Evolutionary conservation across 768 basidiomycete genomes (phyloP).

Genomic region (Lanmaoa pseudosensibilis): DNA sequence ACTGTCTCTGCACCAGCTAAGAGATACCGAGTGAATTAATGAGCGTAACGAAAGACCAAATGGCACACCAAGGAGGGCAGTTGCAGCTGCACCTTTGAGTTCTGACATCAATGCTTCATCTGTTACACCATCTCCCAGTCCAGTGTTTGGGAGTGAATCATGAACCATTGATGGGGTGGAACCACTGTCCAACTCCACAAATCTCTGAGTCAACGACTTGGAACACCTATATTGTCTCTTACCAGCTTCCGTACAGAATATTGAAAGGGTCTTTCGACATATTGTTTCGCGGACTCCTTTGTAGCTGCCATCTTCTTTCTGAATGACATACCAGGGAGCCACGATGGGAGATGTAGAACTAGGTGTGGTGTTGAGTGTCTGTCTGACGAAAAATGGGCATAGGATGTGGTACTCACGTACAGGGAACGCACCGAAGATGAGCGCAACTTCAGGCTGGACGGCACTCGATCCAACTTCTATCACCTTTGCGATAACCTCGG

Average conservation of each 20-base stretch:
- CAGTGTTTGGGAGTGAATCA: background rate
- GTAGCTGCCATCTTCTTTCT: background rate
- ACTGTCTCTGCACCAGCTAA: conserved; percentile 14
- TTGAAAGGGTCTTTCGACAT: background rate
- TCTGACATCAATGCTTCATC: background rate
- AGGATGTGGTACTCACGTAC: too few species aligned
- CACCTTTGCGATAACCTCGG: too few species aligned
- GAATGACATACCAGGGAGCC: conserved; percentile 13
- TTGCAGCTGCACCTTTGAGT: conserved; percentile 5
- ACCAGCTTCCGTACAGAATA: background rate
- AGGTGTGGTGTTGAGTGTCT: background rate
- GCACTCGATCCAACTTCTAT: too few species aligned
- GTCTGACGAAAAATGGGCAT: too few species aligned
- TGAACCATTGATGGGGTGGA: background rate
- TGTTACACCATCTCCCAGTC: too few species aligned
- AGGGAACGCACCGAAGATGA: too few species aligned
- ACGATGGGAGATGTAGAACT: conserved; percentile 7
- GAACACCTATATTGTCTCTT: too few species aligned
- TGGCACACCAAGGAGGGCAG: conserved; percentile 5
- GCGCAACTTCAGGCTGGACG: too few species aligned
- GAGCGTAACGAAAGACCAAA: background rate
- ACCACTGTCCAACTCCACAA: too few species aligned
- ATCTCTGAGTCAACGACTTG: too few species aligned
- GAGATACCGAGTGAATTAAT: too few species aligned
- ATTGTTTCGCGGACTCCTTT: background rate